Conservation (phyloP, 345 rosid species). For the Odontarrhena argentea region DNA sequence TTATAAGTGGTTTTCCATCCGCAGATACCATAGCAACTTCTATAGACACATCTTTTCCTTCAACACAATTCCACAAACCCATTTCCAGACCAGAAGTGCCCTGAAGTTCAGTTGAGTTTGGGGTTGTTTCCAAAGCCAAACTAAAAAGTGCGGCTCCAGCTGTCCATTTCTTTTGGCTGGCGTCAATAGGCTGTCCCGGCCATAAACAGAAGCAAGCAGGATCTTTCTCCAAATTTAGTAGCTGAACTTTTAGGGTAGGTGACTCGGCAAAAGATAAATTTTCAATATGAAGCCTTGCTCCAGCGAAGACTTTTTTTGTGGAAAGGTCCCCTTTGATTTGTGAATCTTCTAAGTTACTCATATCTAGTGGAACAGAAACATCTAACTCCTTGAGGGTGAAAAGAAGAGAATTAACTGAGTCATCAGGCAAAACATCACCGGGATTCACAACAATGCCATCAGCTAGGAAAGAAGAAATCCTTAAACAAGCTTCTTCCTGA, state of each 20-base stretch:
- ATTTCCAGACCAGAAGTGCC: constrained; percentile 44
- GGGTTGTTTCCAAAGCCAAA: constrained; percentile 77
- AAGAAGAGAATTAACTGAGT: constrained; percentile 67
- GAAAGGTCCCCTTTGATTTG: constrained; percentile 42
- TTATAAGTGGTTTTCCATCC: constrained; percentile 80
- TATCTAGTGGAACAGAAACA: constrained; percentile 72
- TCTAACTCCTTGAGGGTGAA: constrained; percentile 75
- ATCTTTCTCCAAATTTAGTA: constrained; percentile 89
- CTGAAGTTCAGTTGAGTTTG: constrained; percentile 43
- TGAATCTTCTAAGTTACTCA: constrained; percentile 47
- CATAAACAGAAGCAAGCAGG: constrained; percentile 95
- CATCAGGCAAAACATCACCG: constrained; percentile 75
- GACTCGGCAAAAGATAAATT: constrained; percentile 82
- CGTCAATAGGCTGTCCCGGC: constrained; percentile 90
- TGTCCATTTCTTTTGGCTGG: constrained; percentile 93
- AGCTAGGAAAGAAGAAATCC: constrained; percentile 91
- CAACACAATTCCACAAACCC: constrained; percentile 83
- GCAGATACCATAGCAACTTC: constrained; percentile 92
- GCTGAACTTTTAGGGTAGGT: constrained; percentile 68
- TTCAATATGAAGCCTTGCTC: constrained; percentile 88
- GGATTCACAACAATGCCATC: constrained; percentile 91
- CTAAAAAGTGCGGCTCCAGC: constrained; percentile 65
- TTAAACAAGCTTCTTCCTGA: constrained; percentile 96
- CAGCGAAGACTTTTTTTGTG: constrained; percentile 59
- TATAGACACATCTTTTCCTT: constrained; percentile 61